Evolutionary conservation across 257 asterid species (phyloP), one percentile per base, ranked within the genome.

Genomic region (Gynochthodes officinalis): DNA sequence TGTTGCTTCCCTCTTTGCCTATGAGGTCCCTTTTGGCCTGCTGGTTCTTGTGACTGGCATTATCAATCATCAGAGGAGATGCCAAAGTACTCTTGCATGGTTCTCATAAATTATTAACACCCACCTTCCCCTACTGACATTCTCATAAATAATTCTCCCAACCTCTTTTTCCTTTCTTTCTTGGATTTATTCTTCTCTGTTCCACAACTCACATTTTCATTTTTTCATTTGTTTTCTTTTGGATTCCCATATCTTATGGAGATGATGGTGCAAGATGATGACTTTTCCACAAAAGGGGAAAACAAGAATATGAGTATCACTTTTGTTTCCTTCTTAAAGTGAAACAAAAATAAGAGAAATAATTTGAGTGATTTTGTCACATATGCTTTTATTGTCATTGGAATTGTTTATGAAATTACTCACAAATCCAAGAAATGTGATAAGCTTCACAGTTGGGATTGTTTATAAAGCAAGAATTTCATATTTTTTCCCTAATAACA

Each of bases 1-100:
- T 77, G 77, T 77, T 77, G 70, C 71, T 73, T 57, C 81, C 18
- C 62, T 60, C 58, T 57, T 23, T 48, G 58, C 67, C 59, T 71
- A 23, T 71, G 75, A 70, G 68, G 67, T 66, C 67, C 52, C 30
- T 57, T 67, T 54, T 66, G 8, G 60, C 52, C 75, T 76, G 75
- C 67, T 76, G 30, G 52, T 70, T 64, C 77, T 77, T 77, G 76
- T 71, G 81, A 77, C 73, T 77, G 76, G 53, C 76, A 64, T 77
- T 77, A 71, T 64, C 69, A 44, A 49, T n/a, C 71, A 49, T n/a
- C 33, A 39, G 42, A 33, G 25, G 23, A 67, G 70, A 75, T 67
- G 79, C 74, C 74, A 68, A 75, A 75, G 71, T 61, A 75, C 68
- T n/a, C n/a, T 68, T 68, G 64, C 74, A 75, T 74, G 60, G 53